phyloP scores from a whole-genome alignment of 352 stramenopile species.

The Pythium phragmitis region DNA sequence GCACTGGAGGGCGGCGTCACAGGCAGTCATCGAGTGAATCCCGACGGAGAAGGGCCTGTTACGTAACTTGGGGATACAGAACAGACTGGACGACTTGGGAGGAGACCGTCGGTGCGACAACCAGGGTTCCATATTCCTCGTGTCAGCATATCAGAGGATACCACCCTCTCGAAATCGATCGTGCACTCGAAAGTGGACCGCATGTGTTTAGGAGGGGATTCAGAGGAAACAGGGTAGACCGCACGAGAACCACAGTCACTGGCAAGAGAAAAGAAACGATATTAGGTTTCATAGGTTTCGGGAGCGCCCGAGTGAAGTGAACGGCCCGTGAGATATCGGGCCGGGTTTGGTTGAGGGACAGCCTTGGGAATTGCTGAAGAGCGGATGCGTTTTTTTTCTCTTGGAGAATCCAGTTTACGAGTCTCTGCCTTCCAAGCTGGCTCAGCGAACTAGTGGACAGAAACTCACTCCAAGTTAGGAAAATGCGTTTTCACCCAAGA shows the following conservation, averaged over 20 bases:
- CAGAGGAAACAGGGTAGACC: not conserved
- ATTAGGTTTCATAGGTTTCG: constrained; percentile 8
- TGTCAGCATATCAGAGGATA: constrained; percentile 17
- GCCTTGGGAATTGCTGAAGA: not conserved
- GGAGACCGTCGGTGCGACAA: constrained; percentile 8
- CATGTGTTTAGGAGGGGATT: constrained; percentile 2
- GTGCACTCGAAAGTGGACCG: constrained; percentile 24
- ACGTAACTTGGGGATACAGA: not conserved
- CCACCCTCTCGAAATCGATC: constrained; percentile 11
- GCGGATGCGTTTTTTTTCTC: not conserved
- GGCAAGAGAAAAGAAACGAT: not conserved
- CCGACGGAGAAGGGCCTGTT: not conserved
- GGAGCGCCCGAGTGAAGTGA: not conserved
- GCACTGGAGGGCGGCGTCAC: not conserved
- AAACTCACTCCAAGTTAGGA: not conserved
- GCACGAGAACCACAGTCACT: not conserved
- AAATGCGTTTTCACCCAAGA: not conserved
- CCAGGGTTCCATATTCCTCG: constrained; percentile 13
- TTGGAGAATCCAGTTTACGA: constrained; percentile 18
- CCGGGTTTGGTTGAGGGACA: not conserved
- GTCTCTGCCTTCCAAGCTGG: not conserved
- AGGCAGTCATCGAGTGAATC: not conserved
- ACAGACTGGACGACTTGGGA: not conserved
- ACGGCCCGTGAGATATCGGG: constrained; percentile 18
- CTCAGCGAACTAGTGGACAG: not conserved